These are phyloP conservation scores for Lentinula lateritia DNA, from an alignment of 768 basidiomycete species.

Conservation along the genomic window DNA sequence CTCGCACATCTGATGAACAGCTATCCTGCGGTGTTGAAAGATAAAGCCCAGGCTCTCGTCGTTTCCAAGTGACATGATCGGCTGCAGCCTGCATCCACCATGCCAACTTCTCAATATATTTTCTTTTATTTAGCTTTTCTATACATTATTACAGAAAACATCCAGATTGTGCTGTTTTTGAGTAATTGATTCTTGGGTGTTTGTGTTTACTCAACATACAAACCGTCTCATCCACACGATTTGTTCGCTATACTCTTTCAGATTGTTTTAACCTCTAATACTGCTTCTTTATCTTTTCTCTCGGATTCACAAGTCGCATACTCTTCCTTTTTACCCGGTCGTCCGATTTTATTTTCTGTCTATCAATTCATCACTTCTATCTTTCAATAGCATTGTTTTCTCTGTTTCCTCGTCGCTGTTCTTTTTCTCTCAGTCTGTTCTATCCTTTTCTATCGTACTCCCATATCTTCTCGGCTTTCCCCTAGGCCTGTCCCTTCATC, in stretches of 20 bases:
- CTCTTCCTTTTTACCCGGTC: not conserved
- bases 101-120: not conserved
- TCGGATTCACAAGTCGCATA: not conserved
- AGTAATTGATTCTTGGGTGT: too few species aligned
- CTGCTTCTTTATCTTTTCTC: not conserved
- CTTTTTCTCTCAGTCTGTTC: not conserved
- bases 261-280: too few species aligned
- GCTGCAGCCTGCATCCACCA: not conserved
- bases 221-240: too few species aligned
- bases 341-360: not conserved
- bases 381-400: not conserved
- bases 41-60: conserved; percentile 48
- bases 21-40: conserved; percentile 76
- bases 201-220: too few species aligned
- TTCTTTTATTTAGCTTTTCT: not conserved
- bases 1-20: conserved; percentile 86
- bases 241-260: too few species aligned
- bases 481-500: not conserved
- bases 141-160: too few species aligned
- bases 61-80: conserved; percentile 14
- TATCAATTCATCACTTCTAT: not conserved
- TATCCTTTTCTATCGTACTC: too few species aligned
- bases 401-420: not conserved
- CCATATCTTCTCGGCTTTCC: not conserved
- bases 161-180: too few species aligned